Base-by-base conservation (phyloP, 257 asterid species). In the Vinca minor region DNA sequence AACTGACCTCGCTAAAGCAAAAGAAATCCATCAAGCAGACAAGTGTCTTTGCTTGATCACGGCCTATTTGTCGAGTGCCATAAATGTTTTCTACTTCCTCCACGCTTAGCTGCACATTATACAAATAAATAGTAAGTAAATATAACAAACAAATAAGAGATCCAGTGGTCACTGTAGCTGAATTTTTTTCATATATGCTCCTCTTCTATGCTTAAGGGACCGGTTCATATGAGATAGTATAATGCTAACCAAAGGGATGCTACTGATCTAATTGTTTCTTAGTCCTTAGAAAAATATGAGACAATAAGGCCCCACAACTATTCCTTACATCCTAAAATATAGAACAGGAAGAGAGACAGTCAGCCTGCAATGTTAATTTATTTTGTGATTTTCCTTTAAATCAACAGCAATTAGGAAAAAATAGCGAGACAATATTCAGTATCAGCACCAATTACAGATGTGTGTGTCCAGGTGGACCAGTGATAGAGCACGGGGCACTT, bases 11-110 rank as follows among this genome's bases (percentile, higher is more conserved):
- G 69, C 98, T 92, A 74, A 92, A 92, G 75, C 98, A 92, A 76
- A 92, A 92, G 79, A 89, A 87, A 83, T 92, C 98, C 98, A 92
- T 89, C 84, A 92, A 84, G 67, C 91, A 81, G 68, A 89, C 97
- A 8, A 92, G 93, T 58, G 83, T 86, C 26, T 86, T 81, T 36
- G 95, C 95, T 64, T 89, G 98, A 71, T 82, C 94, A 72, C 87
- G 98, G 32, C 97, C 96, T 74, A 92, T 89, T 72, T 89, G 95
- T 46, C 96, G 81, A 35, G 93, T 82, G 53, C 98, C 97, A 73
- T 89, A 92, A 61, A 85, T 81, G 52, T 84, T 83, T 66, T 81
- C 74, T 74, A 92, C 87, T 79, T 89, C 98, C 39, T 88, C 54
- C 54, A 77, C 81, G 69, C 75, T 84, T 41, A 92, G 95, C 98